Evolutionary conservation across 164 flowering plant species (phyloP).

Genomic region (Tetrastigma voinierianum): DNA sequence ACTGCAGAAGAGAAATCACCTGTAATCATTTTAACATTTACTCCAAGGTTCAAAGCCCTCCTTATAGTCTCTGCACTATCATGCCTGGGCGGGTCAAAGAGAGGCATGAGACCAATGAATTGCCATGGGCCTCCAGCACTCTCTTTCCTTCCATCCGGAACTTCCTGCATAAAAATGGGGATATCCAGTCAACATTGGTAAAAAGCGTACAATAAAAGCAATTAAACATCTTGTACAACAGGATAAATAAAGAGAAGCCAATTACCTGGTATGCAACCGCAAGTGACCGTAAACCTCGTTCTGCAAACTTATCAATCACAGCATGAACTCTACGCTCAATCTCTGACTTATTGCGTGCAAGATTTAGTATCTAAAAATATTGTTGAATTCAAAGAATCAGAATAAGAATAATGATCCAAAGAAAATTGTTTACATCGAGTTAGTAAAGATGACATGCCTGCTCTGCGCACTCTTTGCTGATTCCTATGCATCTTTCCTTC

Average conservation of each 20-base stretch:
- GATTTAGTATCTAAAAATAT: slow-evolving; percentile 51
- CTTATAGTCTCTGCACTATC: slow-evolving; percentile 98
- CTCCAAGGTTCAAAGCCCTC: slow-evolving; percentile 95
- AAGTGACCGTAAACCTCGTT: slow-evolving; percentile 80
- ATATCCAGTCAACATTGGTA: not conserved
- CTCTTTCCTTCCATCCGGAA: slow-evolving; percentile 90
- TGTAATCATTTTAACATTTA: slow-evolving; percentile 97
- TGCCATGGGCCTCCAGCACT: slow-evolving; percentile 97
- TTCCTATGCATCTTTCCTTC: slow-evolving; percentile 89
- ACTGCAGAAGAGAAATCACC: slow-evolving; percentile 36
- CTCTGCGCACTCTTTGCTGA: slow-evolving; percentile 94
- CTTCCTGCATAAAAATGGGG: slow-evolving; percentile 59
- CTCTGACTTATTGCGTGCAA: slow-evolving; percentile 62
- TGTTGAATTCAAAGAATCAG: slow-evolving; percentile 4
- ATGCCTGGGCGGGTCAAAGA: slow-evolving; percentile 97
- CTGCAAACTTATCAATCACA: slow-evolving; percentile 82
- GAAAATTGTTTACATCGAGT: not conserved
- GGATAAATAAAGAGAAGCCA: not conserved
- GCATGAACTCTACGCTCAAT: slow-evolving; percentile 76
- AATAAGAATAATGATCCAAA: not conserved
- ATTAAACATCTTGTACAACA: not conserved
- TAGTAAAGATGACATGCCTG: slow-evolving; percentile 49
- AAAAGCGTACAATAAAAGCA: not conserved
- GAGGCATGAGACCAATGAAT: slow-evolving; percentile 90
- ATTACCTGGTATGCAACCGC: slow-evolving; percentile 81